Percentiles rank a stretch among this genome's conserved stretches.
Conservation (phyloP, 2,329 filamentous ascomycete genomes). For the Exophiala sp. region DNA sequence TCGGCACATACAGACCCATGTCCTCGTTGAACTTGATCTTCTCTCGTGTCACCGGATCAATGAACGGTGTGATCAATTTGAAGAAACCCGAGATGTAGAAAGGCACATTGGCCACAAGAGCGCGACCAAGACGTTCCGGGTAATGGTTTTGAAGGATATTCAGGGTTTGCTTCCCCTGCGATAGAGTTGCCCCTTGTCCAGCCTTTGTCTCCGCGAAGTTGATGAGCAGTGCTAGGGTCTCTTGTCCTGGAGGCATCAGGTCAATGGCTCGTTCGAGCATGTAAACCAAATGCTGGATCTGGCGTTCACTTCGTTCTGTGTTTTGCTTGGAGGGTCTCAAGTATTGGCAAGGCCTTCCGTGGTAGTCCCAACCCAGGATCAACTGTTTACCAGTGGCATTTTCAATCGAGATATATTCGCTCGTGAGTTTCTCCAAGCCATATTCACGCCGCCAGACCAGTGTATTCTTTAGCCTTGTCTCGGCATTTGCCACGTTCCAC, state of each 20-base stretch:
- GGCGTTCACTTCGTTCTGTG: slow-evolving; percentile 75
- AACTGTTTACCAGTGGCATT: slow-evolving; percentile 97
- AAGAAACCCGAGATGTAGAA: slow-evolving; percentile 92
- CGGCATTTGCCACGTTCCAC: slow-evolving; percentile 71
- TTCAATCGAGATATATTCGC: slow-evolving; percentile 85
- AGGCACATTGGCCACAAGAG: slow-evolving; percentile 85
- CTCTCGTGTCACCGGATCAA: slow-evolving; percentile 85
- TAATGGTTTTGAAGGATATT: slow-evolving; percentile 93
- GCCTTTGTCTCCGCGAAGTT: slow-evolving; percentile 80
- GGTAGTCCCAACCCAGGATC: slow-evolving; percentile 77
- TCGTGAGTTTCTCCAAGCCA: slow-evolving; percentile 64
- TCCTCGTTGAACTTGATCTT: slow-evolving; percentile 99
- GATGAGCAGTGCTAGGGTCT: slow-evolving; percentile 79
- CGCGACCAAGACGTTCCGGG: slow-evolving; percentile 81
- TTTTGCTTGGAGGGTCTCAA: slow-evolving; percentile 87
- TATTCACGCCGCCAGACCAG: slow-evolving; percentile 88
- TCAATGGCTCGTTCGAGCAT: slow-evolving; percentile 91
- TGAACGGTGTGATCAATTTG: slow-evolving; percentile 91
- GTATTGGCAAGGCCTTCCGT: slow-evolving; percentile 83
- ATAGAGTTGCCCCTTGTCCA: slow-evolving; percentile 69
- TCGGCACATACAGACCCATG: slow-evolving; percentile 72
- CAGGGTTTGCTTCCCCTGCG: slow-evolving; percentile 74
- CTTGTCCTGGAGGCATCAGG: slow-evolving; percentile 77
- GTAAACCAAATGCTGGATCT: slow-evolving; percentile 89
- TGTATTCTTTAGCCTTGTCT: slow-evolving; percentile 72